These are phyloP conservation scores for Casaregolazyma lundiana DNA, from an alignment of 1,139 yeast species.

Conservation along the genomic window DNA sequence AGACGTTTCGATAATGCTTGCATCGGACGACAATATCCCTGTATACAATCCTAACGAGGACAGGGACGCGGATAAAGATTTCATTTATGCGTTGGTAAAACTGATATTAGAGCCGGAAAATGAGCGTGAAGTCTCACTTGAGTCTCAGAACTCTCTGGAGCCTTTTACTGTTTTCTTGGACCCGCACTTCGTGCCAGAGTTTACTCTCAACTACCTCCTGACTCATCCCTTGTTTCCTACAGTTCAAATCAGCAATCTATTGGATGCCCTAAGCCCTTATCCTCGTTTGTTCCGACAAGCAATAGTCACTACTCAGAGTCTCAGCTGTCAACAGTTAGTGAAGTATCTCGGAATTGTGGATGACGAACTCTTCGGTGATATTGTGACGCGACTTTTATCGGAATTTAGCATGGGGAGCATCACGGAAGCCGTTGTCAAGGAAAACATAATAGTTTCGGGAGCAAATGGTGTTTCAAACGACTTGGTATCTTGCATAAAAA, in stretches of 20 bases:
- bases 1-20: conserved; percentile 12
- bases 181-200: conserved; percentile 45
- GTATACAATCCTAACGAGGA: conserved; percentile 62
- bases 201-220: conserved; percentile 63
- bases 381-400: conserved; percentile 58
- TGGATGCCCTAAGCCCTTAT: conserved; percentile 45
- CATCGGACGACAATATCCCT: conserved; percentile 20
- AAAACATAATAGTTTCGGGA: conserved; percentile 11
- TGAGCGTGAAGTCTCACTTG: neutral
- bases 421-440: conserved; percentile 22
- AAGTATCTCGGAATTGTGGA: conserved; percentile 50
- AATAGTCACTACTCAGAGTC: conserved; percentile 67
- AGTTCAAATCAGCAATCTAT: conserved; percentile 49
- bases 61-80: conserved; percentile 57
- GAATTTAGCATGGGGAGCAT: conserved; percentile 44
- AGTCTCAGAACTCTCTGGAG: neutral
- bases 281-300: conserved; percentile 76
- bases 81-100: conserved; percentile 39
- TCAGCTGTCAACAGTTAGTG: conserved; percentile 60
- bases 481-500: conserved; percentile 41
- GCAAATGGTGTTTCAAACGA: conserved; percentile 8
- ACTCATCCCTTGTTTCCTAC: conserved; percentile 85
- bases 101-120: conserved; percentile 6
- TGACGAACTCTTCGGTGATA: conserved; percentile 62
- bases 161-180: conserved; percentile 15